Conservation (phyloP, 2,329 filamentous ascomycete genomes). For the Cryphonectria japonica region DNA sequence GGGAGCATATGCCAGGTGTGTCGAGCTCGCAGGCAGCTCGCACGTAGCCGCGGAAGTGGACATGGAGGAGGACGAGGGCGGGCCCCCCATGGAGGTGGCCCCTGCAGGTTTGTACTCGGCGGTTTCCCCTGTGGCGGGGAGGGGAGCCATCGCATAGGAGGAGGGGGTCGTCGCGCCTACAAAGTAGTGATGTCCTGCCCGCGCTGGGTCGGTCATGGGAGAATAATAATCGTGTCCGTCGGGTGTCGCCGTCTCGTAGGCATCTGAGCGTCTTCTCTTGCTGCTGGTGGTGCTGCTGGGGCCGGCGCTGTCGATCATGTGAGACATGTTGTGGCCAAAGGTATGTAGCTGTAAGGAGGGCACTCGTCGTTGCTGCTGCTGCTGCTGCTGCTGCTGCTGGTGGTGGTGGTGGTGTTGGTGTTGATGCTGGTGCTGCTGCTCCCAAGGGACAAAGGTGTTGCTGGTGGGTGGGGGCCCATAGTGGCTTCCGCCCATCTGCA, state of each 20-base stretch:
- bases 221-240: slow-evolving; percentile 22
- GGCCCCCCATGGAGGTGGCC: slow-evolving; percentile 20
- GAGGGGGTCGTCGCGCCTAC: slow-evolving; percentile 19
- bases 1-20: slow-evolving; percentile 6
- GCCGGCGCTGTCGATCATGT: slow-evolving; percentile 17
- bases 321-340: slow-evolving; percentile 11
- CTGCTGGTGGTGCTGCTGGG: not conserved
- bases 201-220: slow-evolving; percentile 15
- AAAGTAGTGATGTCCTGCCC: slow-evolving; percentile 17
- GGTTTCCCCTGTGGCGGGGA: slow-evolving; percentile 15
- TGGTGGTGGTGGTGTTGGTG: not conserved
- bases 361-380: slow-evolving; percentile 8
- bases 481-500: slow-evolving; percentile 16
- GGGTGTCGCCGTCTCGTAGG: slow-evolving; percentile 16
- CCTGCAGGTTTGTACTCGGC: slow-evolving; percentile 20
- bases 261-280: slow-evolving; percentile 26
- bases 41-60: slow-evolving; percentile 13
- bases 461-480: slow-evolving; percentile 13
- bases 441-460: slow-evolving; percentile 17
- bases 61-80: slow-evolving; percentile 5
- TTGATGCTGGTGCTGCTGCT: slow-evolving; percentile 9
- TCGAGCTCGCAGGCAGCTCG: slow-evolving; percentile 14
- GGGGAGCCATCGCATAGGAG: slow-evolving; percentile 21
- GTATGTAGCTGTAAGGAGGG: slow-evolving; percentile 19
- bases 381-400: slow-evolving; percentile 16